These are phyloP conservation scores for Fraxinus sp. DNA, from an alignment of 305 asterid genomes.

Conservation along the genomic window DNA sequence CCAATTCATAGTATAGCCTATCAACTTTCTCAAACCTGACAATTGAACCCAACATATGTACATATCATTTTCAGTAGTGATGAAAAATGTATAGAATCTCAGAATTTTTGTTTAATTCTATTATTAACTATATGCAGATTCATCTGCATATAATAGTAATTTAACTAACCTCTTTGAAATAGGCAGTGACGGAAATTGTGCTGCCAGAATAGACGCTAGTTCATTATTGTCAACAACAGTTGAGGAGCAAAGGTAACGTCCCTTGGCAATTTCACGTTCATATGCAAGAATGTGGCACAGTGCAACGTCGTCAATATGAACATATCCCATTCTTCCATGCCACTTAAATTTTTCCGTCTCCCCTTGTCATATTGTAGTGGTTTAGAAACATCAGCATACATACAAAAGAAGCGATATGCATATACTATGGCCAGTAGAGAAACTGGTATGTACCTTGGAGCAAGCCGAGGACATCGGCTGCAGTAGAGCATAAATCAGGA, in stretches of 20 bases:
- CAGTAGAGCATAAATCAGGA: constrained; percentile 60
- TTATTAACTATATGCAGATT: not conserved
- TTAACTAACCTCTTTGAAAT: constrained; percentile 57
- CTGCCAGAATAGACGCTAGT: constrained; percentile 47
- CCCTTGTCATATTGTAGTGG: constrained; percentile 33
- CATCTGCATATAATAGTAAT: not conserved
- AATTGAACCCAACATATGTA: not conserved
- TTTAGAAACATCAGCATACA: not conserved
- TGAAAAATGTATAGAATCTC: not conserved
- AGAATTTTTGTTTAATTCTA: not conserved
- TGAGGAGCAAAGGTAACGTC: constrained; percentile 77
- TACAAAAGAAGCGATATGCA: not conserved
- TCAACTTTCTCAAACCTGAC: constrained; percentile 63
- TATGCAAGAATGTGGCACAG: constrained; percentile 62
- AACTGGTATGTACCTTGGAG: constrained; percentile 46
- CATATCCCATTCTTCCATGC: constrained; percentile 96
- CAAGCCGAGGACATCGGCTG: constrained; percentile 78
- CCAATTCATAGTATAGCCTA: constrained; percentile 59
- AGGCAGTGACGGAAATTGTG: constrained; percentile 59
- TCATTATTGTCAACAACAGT: constrained; percentile 56
- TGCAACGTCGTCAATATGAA: constrained; percentile 89
- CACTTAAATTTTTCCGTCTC: constrained; percentile 58
- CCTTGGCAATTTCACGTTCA: constrained; percentile 58
- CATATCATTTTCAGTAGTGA: not conserved
- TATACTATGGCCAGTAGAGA: not conserved